Conservation (phyloP, 176 grass and related monocot species). For the Carex littledalei region DNA sequence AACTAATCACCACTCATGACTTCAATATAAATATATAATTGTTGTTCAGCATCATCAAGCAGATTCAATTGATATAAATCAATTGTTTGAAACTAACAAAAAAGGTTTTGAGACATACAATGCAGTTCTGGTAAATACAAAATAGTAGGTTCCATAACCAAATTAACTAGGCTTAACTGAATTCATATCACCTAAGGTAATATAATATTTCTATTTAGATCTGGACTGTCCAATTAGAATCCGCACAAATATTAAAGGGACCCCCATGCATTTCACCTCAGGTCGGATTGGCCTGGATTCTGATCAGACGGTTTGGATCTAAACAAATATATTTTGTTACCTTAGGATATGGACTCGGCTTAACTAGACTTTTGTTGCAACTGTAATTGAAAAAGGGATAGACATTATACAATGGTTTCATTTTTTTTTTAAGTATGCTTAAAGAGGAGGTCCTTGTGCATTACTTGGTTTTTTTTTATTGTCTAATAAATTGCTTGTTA, state of each 20-base stretch:
- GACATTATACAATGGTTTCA: neutral
- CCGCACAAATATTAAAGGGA: too few species aligned
- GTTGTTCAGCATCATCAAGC: neutral
- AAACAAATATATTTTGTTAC: too few species aligned
- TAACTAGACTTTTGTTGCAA: neutral
- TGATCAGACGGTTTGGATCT: too few species aligned
- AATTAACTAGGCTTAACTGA: neutral
- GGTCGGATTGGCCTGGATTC: too few species aligned
- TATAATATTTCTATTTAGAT: too few species aligned
- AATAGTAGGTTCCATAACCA: neutral
- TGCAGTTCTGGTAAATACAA: neutral
- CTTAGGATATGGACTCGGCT: too few species aligned
- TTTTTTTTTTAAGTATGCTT: neutral
- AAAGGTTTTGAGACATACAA: neutral
- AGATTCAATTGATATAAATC: neutral
- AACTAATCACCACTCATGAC: too few species aligned
- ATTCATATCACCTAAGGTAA: too few species aligned
- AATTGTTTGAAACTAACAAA: neutral
- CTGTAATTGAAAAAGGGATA: neutral
- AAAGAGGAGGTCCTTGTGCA: neutral
- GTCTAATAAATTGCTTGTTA: neutral
- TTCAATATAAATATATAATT: neutral
- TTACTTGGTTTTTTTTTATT: neutral
- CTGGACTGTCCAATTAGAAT: too few species aligned
- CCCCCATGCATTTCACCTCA: too few species aligned